Evolutionary conservation across 2,329 filamentous ascomycete species (phyloP).

Genomic region (Fusarium goolgardi): DNA sequence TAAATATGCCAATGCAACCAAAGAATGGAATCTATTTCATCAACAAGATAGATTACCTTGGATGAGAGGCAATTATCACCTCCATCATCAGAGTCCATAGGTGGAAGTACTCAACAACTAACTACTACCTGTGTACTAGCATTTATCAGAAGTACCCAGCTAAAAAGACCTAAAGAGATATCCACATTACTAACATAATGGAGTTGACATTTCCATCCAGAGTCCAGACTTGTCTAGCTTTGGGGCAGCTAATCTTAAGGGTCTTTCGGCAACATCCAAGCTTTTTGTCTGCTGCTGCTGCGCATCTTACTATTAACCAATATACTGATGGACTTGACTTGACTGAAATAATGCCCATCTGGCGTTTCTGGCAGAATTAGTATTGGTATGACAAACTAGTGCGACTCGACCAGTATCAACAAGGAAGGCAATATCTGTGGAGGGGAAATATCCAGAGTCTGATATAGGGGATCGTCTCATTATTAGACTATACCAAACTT

Average conservation of each 20-base stretch:
- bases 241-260: constrained; percentile 31
- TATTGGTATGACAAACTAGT: constrained; percentile 3
- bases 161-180: background rate
- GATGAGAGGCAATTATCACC: background rate
- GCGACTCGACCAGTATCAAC: background rate
- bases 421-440: background rate
- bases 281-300: constrained; percentile 5
- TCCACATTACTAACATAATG: background rate
- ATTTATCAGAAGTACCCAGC: background rate
- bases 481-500: background rate
- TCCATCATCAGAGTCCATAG: background rate
- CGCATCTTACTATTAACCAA: background rate
- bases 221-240: constrained; percentile 21
- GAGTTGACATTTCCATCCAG: constrained; percentile 13
- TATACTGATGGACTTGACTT: background rate
- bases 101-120: background rate
- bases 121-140: too few species aligned
- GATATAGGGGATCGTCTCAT: background rate
- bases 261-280: constrained; percentile 20
- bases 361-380: constrained; percentile 10
- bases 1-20: background rate
- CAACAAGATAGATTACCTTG: background rate
- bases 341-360: background rate
- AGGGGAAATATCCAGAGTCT: background rate
- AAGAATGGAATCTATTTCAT: background rate